Conservation (phyloP, 768 basidiomycete genomes). For the Naganishia friedmannii region DNA sequence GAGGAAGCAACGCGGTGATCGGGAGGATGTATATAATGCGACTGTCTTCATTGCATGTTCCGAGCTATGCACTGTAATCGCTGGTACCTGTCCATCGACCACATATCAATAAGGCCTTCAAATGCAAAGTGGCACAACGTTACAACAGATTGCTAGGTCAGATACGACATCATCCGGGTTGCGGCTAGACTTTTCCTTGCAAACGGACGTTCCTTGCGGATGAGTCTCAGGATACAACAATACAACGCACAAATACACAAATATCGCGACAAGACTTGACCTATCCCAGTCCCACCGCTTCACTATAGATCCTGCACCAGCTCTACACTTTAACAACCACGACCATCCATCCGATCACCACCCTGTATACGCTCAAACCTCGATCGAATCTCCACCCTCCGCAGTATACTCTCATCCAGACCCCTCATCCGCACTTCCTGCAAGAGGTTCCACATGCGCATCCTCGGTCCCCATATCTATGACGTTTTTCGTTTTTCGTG, state of each 20-base stretch:
- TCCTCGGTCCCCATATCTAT: slow-evolving; percentile 26
- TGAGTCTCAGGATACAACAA: too few relatives aligned
- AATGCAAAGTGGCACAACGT: too few relatives aligned
- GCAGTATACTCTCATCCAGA: not conserved
- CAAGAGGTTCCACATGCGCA: slow-evolving; percentile 16
- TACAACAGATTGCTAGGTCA: too few relatives aligned
- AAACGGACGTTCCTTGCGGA: too few relatives aligned
- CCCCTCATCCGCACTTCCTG: slow-evolving; percentile 10
- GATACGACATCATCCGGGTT: too few relatives aligned
- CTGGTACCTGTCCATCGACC: not conserved
- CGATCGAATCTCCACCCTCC: slow-evolving; percentile 3
- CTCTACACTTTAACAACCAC: not conserved
- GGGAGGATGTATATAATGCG: not conserved
- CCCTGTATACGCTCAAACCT: slow-evolving; percentile 25
- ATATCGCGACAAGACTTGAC: not conserved
- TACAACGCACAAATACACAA: too few relatives aligned
- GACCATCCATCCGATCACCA: slow-evolving; percentile 21
- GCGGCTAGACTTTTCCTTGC: too few relatives aligned
- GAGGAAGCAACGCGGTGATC: not conserved
- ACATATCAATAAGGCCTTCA: too few relatives aligned
- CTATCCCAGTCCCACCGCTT: not conserved
- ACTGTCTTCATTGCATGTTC: not conserved
- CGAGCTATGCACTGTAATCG: too few relatives aligned
- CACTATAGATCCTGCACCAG: not conserved
- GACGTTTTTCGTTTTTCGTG: too few relatives aligned